Percentiles rank a stretch among this genome's conserved stretches.
phyloP scores from a whole-genome alignment of 73 alveolate species.

The Blepharisma stoltei region DNA sequence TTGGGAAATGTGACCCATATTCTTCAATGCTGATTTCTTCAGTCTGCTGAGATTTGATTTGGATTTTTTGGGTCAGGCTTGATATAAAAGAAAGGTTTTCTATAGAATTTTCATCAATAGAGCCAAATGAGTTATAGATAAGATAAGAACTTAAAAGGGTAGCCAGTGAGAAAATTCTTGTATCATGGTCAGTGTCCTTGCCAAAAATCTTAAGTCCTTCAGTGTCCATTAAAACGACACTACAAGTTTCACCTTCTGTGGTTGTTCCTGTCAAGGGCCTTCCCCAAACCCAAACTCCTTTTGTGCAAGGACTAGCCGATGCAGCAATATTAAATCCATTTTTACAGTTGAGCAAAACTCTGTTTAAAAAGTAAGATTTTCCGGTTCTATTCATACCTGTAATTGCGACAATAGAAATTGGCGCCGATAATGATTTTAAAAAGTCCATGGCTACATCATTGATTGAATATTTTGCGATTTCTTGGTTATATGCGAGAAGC shows the following conservation, averaged over 20 bases:
- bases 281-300: conserved; percentile 99
- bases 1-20: conserved; percentile 87
- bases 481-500: not conserved
- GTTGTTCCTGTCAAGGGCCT: conserved; percentile 86
- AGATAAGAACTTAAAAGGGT: conserved; percentile 80
- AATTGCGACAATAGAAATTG: conserved; percentile 91
- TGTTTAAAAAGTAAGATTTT: conserved; percentile 92
- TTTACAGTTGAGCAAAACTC: conserved; percentile 85
- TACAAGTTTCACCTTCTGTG: conserved; percentile 78
- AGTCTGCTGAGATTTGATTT: conserved; percentile 59
- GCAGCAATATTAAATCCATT: conserved; percentile 96
- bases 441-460: conserved; percentile 81
- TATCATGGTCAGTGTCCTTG: conserved; percentile 94
- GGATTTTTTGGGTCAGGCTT: conserved; percentile 82
- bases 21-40: conserved; percentile 90
- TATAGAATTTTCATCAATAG: conserved; percentile 91
- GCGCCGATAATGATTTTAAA: conserved; percentile 65
- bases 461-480: conserved; percentile 41
- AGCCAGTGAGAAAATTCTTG: conserved; percentile 86
- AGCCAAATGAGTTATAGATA: conserved; percentile 86
- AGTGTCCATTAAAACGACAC: conserved; percentile 75
- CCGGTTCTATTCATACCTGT: conserved; percentile 99
- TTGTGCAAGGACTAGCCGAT: conserved; percentile 92
- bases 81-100: conserved; percentile 74
- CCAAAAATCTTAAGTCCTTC: conserved; percentile 95